Base-by-base conservation (phyloP, 2,329 filamentous ascomycete species). In the Trichophyton schoenleinii region DNA sequence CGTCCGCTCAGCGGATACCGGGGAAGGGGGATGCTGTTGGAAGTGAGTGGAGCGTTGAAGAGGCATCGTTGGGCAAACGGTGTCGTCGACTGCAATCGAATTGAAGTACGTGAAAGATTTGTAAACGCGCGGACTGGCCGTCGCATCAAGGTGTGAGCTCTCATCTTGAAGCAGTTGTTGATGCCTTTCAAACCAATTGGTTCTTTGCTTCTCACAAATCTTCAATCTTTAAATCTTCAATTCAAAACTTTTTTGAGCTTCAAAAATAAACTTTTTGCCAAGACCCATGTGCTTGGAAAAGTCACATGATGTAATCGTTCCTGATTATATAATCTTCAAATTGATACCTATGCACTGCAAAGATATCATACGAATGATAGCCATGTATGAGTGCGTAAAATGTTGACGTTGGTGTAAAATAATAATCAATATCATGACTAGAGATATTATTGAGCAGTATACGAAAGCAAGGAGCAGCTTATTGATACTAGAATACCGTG, bases 141-240 rank as follows among this genome's bases (percentile, higher is more conserved):
- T 70, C 74, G 74, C 66, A 73, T 67, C 67, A 75, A 66, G 67
- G 71, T 69, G 72, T 72, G 72, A 65, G 69, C 71, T 70, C 74
- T 73, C 74, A 77, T 77, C 3, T 42, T 48, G 11, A 34, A 22
- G 18, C 18, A 13, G 28, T 60, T 13, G 25, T 49, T 52, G 58
- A 52, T 60, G 11, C 8, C 28, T 49, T 42, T 31, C 34, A 42
- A 20, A 36, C 22, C 46, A 58, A 42, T 34, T 42, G 22, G 18
- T 58, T 42, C 31, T 44, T 22, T 57, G n/a, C 34, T n/a, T 41
- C 20, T 41, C n/a, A 22, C 38, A 58, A 31, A 20, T 41, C 55
- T 41, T 58, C 42, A 15, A 34, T 52, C 53, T 57, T 57, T 52
- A 49, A 42, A 57, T 57, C 46, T 44, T n/a, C 1, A 44, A 44